Evolutionary conservation across 108 stramenopile species (phyloP).

Genomic region (Chaetoceros muelleri): DNA sequence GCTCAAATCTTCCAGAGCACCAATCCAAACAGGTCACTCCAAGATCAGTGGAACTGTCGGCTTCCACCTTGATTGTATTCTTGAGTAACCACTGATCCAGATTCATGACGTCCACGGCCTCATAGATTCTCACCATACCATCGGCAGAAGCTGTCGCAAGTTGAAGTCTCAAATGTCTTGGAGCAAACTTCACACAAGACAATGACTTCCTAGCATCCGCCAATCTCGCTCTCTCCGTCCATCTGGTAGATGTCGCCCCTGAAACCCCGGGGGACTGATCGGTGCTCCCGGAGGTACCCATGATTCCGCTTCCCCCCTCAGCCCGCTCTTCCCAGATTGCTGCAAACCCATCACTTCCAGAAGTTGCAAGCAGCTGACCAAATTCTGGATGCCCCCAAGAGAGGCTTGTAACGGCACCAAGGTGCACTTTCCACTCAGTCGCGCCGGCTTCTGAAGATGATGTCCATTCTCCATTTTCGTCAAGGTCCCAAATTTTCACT

Average conservation of each 20-base stretch:
- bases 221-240: conserved; percentile 67
- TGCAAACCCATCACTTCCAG: conserved; percentile 77
- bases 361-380: conserved; percentile 88
- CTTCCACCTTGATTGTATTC: conserved; percentile 44
- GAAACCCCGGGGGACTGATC: conserved; percentile 12
- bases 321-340: conserved; percentile 88
- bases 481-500: conserved; percentile 84
- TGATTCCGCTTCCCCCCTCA: conserved; percentile 18
- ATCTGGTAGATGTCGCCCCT: conserved; percentile 36
- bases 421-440: conserved; percentile 78
- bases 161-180: conserved; percentile 80
- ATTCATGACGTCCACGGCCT: conserved; percentile 90
- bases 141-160: conserved; percentile 86
- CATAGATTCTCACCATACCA: conserved; percentile 79
- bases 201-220: conserved; percentile 77
- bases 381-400: conserved; percentile 95
- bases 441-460: conserved; percentile 25
- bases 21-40: conserved; percentile 79
- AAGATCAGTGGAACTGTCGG: conserved; percentile 15
- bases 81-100: conserved; percentile 78
- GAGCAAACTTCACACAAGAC: conserved; percentile 84
- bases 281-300: conserved; percentile 4
- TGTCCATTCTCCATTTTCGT: conserved; percentile 54
- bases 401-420: conserved; percentile 69
- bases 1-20: conserved; percentile 87